phyloP scores from a whole-genome alignment of 805 yeast species.

The Maudiozyma turicensis region DNA sequence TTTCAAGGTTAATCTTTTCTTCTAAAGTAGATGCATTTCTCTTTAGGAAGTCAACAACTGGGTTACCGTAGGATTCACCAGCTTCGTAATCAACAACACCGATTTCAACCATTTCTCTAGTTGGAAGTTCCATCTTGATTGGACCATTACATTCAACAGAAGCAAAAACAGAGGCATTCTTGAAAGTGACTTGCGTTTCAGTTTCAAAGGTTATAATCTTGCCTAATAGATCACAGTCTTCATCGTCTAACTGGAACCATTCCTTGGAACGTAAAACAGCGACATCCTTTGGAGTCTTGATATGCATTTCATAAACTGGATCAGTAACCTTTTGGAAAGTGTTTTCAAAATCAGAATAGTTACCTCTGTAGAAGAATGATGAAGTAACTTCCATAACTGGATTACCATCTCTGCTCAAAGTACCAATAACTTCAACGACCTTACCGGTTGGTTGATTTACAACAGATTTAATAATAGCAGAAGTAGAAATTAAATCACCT shows the following conservation, averaged over 20 bases:
- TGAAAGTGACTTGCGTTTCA: constrained; percentile 73
- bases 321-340: constrained; percentile 85
- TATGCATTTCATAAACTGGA: constrained; percentile 71
- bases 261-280: constrained; percentile 92
- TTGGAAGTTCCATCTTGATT: constrained; percentile 79
- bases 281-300: constrained; percentile 74
- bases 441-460: constrained; percentile 89
- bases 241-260: constrained; percentile 84
- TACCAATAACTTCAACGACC: constrained; percentile 90
- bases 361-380: constrained; percentile 93
- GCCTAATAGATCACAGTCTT: constrained; percentile 59
- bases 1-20: constrained; percentile 86
- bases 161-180: constrained; percentile 63
- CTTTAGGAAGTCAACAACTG: constrained; percentile 85
- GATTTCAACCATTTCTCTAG: constrained; percentile 77
- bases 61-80: constrained; percentile 91
- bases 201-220: constrained; percentile 83
- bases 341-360: constrained; percentile 76
- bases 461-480: constrained; percentile 81
- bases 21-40: constrained; percentile 92
- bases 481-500: constrained; percentile 76
- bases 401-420: constrained; percentile 60
- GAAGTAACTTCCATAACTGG: constrained; percentile 93
- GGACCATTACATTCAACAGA: constrained; percentile 79
- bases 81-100: constrained; percentile 84